phyloP scores from a whole-genome alignment of 768 basidiomycete genomes.

The Lactarius deliciosus region DNA sequence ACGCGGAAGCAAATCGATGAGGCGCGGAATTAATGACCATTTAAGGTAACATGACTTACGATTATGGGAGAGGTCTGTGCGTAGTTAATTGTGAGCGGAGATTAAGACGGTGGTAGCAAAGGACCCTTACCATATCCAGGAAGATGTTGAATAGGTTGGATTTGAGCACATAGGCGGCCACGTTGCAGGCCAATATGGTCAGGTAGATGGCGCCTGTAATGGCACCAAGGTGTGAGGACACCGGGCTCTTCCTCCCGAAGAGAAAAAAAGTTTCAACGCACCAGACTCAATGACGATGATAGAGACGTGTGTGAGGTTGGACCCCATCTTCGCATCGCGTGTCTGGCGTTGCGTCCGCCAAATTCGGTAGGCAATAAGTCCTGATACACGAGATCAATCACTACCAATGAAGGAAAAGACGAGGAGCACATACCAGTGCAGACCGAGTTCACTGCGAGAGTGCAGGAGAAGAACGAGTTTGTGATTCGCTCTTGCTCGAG shows the following conservation, averaged over 20 bases:
- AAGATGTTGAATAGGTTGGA: conserved; percentile 26
- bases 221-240: neutral
- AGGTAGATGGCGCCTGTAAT: conserved; percentile 23
- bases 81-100: conserved; percentile 11
- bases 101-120: neutral
- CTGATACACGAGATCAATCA: conserved; percentile 3
- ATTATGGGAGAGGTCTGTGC: conserved; percentile 26
- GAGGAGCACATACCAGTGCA: conserved; percentile 21
- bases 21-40: neutral
- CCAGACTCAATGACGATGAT: conserved; percentile 27
- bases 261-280: conserved; percentile 1
- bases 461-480: conserved; percentile 28
- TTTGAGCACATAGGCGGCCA: conserved; percentile 6
- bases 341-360: conserved; percentile 26
- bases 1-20: conserved; percentile 2
- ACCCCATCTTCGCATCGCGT: conserved; percentile 27
- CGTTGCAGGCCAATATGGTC: conserved; percentile 12
- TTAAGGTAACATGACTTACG: conserved; percentile 17
- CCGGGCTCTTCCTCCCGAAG: neutral
- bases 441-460: conserved; percentile 21
- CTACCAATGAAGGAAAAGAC: neutral
- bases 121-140: conserved; percentile 21
- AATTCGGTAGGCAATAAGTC: conserved; percentile 26
- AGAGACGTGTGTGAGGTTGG: conserved; percentile 20
- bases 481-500: conserved; percentile 20